Base-by-base conservation (phyloP, 2,329 filamentous ascomycete species). In the Thelonectria discophora region DNA sequence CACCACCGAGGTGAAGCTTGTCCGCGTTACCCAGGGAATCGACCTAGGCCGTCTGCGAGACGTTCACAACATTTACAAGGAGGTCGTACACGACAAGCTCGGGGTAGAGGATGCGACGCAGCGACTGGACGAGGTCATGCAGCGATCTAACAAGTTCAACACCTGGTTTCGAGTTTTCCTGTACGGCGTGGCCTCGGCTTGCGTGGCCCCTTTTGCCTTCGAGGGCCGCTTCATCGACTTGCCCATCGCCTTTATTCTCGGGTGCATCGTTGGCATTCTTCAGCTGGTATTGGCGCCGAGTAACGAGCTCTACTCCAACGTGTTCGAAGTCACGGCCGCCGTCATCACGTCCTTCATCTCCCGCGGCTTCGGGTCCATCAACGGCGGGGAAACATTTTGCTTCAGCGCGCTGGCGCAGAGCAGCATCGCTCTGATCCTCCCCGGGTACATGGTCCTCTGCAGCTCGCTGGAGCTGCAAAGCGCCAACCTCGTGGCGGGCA, bases 181-280 rank as follows among this genome's bases (percentile, higher is more conserved):
- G 32, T 94, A 92, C 67, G 93, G 93, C 0, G 77, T 93, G 6
- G 92, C 92, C 1, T 92, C 90, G 12, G 89, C 88, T 0, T 86
- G 82, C 7, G 92, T 95, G 1, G 92, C 90, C 0, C 91, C 91
- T 0, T 95, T 95, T 70, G 91, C 90, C 3, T 96, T 95, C 72
- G 81, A 88, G 58, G 91, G 90, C 3, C 86, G 91, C 3, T 86
- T 89, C 42, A 90, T 94, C 69, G 93, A 96, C 73, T 79, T 95
- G 60, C 91, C 91, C 0, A 84, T 94, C 27, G 88, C 88, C 18
- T 95, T 95, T 73, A 58, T 92, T 1, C 83, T 96, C 0, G 92
- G 93, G 2, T 89, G 86, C 70, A 79, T 94, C 17, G 82, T 96
- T 0, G 92, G 92, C 1, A 77, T 89, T 55, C 79, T 96, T 50